Evolutionary conservation across 2,329 filamentous ascomycete genomes (phyloP).

Genomic region (Talaromyces sp.): DNA sequence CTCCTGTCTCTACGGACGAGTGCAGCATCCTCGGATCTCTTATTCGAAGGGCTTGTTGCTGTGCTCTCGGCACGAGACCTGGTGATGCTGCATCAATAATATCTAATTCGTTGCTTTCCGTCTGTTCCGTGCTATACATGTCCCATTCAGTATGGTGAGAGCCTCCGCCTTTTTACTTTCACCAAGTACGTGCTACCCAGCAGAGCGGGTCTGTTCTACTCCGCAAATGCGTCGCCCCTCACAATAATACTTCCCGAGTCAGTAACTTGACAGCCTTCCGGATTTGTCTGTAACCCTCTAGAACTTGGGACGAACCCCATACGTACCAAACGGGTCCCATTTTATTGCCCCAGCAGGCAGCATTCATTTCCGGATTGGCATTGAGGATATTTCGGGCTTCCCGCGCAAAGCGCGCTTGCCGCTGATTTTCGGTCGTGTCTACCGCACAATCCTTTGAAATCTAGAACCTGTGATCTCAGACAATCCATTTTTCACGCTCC

Average conservation of each 20-base stretch:
- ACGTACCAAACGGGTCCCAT: conserved; percentile 20
- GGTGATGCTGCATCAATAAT: background rate
- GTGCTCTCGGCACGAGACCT: conserved; percentile 7
- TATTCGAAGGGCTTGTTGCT: background rate
- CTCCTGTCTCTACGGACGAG: background rate
- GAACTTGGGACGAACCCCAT: conserved; percentile 16
- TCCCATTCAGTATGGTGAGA: background rate
- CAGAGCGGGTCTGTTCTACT: conserved; percentile 17
- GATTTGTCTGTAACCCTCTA: background rate
- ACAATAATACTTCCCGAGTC: conserved; percentile 7
- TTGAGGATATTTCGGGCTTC: conserved; percentile 24
- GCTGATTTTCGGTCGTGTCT: conserved; percentile 22
- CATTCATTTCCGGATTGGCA: conserved; percentile 19
- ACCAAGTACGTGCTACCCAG: conserved; percentile 10
- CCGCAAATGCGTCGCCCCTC: conserved; percentile 15
- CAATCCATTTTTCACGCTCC: background rate
- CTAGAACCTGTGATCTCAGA: background rate
- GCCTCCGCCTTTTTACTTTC: conserved; percentile 14
- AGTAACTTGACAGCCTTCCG: conserved; percentile 8
- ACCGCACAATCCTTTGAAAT: background rate
- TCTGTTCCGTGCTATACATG: background rate
- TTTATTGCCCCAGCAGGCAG: conserved; percentile 21
- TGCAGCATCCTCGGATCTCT: conserved; percentile 2
- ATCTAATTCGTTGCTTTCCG: background rate
- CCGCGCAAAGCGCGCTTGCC: conserved; percentile 43